A percentile compares a stretch with the other conserved stretches of the same genome.
Evolutionary conservation across 352 stramenopile genomes (phyloP).

Genomic region (Phytophthora nicotianae): DNA sequence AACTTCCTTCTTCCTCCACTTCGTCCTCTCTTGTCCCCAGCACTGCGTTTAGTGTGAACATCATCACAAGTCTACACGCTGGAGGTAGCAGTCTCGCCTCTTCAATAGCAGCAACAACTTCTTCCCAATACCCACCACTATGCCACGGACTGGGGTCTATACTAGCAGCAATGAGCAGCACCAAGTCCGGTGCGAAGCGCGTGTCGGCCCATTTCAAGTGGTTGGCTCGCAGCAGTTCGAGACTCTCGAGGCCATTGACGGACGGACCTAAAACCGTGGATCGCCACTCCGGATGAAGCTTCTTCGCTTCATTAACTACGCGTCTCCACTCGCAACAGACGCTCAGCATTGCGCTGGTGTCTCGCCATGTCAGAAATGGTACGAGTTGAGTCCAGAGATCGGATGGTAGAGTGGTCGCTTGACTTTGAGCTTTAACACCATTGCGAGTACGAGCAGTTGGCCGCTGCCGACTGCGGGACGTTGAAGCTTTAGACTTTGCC

Average conservation of each 20-base stretch:
- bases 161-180: slow-evolving; percentile 44
- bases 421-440: slow-evolving; percentile 21
- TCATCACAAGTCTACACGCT: slow-evolving; percentile 42
- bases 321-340: slow-evolving; percentile 37
- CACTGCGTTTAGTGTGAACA: slow-evolving; percentile 47
- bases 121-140: slow-evolving; percentile 46
- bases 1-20: background rate
- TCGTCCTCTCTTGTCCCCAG: slow-evolving; percentile 11
- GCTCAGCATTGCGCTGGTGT: slow-evolving; percentile 41
- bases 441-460: slow-evolving; percentile 11
- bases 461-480: slow-evolving; percentile 1
- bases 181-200: slow-evolving; percentile 49
- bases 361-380: slow-evolving; percentile 53
- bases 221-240: slow-evolving; percentile 44
- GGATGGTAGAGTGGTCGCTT: slow-evolving; percentile 32
- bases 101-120: slow-evolving; percentile 40
- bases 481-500: slow-evolving; percentile 4
- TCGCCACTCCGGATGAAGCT: slow-evolving; percentile 42
- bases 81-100: slow-evolving; percentile 43
- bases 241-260: slow-evolving; percentile 26
- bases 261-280: slow-evolving; percentile 39
- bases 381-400: slow-evolving; percentile 54
- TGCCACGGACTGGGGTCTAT: slow-evolving; percentile 31
- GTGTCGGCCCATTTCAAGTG: slow-evolving; percentile 35
- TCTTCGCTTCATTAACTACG: slow-evolving; percentile 27